Conservation (phyloP, 257 asterid species). For the Solanum dulcamara region DNA sequence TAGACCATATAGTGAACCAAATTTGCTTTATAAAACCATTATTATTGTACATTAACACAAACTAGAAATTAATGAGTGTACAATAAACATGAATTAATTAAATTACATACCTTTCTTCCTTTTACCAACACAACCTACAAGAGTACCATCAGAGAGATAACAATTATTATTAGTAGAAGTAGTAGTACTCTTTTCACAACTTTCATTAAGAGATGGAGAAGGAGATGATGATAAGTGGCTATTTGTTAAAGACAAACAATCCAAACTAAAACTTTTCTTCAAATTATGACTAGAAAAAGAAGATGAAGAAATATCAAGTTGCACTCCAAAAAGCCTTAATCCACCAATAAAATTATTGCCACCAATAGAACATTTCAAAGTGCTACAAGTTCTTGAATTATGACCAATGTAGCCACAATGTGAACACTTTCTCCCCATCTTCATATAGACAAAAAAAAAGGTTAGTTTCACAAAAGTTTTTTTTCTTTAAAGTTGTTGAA, state of each 20-base stretch:
- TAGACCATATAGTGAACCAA: not conserved
- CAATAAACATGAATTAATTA: not conserved
- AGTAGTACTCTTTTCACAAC: not conserved
- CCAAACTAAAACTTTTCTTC: slow-evolving; percentile 2
- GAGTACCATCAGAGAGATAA: not conserved
- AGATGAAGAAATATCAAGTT: not conserved
- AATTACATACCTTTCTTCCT: slow-evolving; percentile 15
- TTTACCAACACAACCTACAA: not conserved
- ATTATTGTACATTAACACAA: not conserved
- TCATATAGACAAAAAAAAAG: not conserved
- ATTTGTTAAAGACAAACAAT: slow-evolving; percentile 1
- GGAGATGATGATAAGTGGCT: not conserved
- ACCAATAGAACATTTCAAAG: not conserved
- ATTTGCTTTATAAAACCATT: not conserved
- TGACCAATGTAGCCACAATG: slow-evolving; percentile 8
- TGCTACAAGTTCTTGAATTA: slow-evolving; percentile 11
- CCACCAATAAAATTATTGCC: not conserved
- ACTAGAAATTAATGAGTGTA: not conserved
- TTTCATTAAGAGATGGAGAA: not conserved
- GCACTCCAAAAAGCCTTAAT: slow-evolving; percentile 3
- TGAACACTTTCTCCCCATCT: slow-evolving; percentile 10
- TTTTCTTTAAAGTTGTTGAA: not conserved
- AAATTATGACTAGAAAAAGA: not conserved
- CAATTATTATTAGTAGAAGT: not conserved
- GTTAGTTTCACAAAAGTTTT: not conserved